phyloP scores from a whole-genome alignment of 805 yeast genomes.

The Candida cerambycidarum region DNA sequence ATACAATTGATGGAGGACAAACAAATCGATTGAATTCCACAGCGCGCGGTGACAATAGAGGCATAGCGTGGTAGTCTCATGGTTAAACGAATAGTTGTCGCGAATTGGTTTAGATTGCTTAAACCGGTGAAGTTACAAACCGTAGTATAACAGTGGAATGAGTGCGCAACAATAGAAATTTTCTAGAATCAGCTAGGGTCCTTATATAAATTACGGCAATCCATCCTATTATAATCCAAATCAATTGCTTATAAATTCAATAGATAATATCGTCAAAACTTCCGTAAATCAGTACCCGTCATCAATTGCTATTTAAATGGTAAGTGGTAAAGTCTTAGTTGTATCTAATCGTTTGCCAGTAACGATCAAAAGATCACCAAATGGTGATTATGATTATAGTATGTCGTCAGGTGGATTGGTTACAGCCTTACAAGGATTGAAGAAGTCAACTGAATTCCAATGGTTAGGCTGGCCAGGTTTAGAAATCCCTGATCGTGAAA shows the following conservation, averaged over 20 bases:
- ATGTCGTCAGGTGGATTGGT: slow-evolving; percentile 99
- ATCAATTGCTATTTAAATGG: too few species aligned
- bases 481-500: slow-evolving; percentile 79
- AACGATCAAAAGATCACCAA: slow-evolving; percentile 66
- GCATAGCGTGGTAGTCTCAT: too few species aligned
- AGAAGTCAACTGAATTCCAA: slow-evolving; percentile 77
- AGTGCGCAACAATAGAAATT: not conserved
- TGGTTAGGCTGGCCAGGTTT: slow-evolving; percentile 98
- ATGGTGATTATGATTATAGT: slow-evolving; percentile 71
- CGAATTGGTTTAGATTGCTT: too few species aligned
- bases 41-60: not conserved
- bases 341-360: slow-evolving; percentile 96
- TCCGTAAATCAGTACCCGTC: too few species aligned
- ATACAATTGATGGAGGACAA: not conserved
- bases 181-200: not conserved
- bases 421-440: slow-evolving; percentile 90
- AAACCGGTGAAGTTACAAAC: not conserved
- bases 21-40: not conserved
- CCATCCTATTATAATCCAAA: not conserved
- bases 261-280: too few species aligned
- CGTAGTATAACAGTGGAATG: not conserved
- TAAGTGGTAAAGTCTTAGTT: slow-evolving; percentile 75
- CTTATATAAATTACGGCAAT: not conserved
- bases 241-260: not conserved
- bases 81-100: too few species aligned